These are phyloP conservation scores for Leccinum sublutescens DNA, from an alignment of 768 basidiomycete species.

Conservation along the genomic window DNA sequence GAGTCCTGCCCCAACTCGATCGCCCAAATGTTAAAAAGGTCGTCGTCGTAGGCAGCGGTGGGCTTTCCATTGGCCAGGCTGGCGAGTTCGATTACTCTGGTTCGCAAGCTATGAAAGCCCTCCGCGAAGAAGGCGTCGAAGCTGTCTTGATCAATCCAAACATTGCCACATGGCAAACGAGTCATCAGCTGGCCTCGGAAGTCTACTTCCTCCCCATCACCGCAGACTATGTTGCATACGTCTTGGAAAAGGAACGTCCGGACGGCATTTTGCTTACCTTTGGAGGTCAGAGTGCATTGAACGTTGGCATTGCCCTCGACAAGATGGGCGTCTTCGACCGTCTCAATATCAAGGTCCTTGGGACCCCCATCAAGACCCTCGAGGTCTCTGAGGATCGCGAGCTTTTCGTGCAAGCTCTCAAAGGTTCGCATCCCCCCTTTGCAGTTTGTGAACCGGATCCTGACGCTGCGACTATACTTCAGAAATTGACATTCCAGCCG, in stretches of 20 bases:
- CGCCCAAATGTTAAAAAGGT: conserved; percentile 93
- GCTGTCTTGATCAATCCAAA: conserved; percentile 98
- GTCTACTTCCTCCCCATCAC: conserved; percentile 98
- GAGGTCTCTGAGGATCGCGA: conserved; percentile 98
- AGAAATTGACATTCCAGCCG: conserved; percentile 98
- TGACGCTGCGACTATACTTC: conserved; percentile 8
- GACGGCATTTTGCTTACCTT: conserved; percentile 98
- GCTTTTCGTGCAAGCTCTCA: conserved; percentile 92
- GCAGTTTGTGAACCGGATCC: neutral
- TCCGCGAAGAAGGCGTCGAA: conserved; percentile 91
- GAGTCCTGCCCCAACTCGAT: conserved; percentile 88
- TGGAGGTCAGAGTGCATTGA: conserved; percentile 96
- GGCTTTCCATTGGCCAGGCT: conserved; percentile 95
- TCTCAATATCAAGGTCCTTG: conserved; percentile 88
- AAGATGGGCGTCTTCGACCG: conserved; percentile 95
- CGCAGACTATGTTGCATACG: conserved; percentile 96
- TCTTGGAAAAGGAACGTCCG: conserved; percentile 96
- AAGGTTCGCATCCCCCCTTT: conserved; percentile 54
- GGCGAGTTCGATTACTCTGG: conserved; percentile 99
- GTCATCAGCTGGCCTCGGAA: conserved; percentile 93
- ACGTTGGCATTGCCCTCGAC: conserved; percentile 95
- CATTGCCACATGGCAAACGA: conserved; percentile 99
- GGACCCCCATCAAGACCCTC: conserved; percentile 91
- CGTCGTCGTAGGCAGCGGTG: conserved; percentile 94
- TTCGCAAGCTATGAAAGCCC: conserved; percentile 97